Evolutionary conservation across 2,329 filamentous ascomycete genomes (phyloP).

Genomic region (Magnaporthiopsis incrustans): DNA sequence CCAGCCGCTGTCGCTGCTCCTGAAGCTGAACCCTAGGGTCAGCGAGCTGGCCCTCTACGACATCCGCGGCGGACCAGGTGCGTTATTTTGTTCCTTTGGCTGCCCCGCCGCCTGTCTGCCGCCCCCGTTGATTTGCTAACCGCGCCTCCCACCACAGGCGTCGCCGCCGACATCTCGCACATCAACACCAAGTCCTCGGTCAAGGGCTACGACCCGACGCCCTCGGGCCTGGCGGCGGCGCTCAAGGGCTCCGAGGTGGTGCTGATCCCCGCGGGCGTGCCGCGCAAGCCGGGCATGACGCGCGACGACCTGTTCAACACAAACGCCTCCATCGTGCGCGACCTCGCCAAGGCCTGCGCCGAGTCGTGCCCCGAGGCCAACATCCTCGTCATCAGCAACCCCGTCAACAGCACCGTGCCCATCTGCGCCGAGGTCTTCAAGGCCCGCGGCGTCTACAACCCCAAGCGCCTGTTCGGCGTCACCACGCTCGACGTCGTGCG

Average conservation of each 20-base stretch:
- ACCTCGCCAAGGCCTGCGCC: constrained; percentile 91
- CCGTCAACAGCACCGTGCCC: constrained; percentile 98
- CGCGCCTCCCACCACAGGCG: constrained; percentile 49
- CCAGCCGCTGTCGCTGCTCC: constrained; percentile 91
- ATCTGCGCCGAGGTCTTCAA: constrained; percentile 98
- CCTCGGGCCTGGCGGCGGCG: constrained; percentile 66
- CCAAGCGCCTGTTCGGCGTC: constrained; percentile 97
- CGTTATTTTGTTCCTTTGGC: constrained; percentile 24
- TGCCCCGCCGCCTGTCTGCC: too few relatives aligned
- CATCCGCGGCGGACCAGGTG: constrained; percentile 89
- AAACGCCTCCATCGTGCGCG: constrained; percentile 98
- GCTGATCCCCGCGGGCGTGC: constrained; percentile 95
- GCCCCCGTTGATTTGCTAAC: too few relatives aligned
- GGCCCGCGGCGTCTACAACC: constrained; percentile 91
- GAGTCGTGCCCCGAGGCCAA: constrained; percentile 86
- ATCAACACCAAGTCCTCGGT: constrained; percentile 98
- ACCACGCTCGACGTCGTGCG: constrained; percentile 98
- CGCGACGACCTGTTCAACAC: constrained; percentile 99
- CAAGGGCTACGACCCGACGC: constrained; percentile 76
- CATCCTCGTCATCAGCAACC: constrained; percentile 97
- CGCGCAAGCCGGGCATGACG: constrained; percentile 99
- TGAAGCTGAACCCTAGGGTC: constrained; percentile 97
- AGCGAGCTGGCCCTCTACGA: constrained; percentile 95
- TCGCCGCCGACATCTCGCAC: constrained; percentile 95
- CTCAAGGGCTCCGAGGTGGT: constrained; percentile 89